phyloP scores from a whole-genome alignment of 129 eudicot genomes.

The Saussurea involucrata region DNA sequence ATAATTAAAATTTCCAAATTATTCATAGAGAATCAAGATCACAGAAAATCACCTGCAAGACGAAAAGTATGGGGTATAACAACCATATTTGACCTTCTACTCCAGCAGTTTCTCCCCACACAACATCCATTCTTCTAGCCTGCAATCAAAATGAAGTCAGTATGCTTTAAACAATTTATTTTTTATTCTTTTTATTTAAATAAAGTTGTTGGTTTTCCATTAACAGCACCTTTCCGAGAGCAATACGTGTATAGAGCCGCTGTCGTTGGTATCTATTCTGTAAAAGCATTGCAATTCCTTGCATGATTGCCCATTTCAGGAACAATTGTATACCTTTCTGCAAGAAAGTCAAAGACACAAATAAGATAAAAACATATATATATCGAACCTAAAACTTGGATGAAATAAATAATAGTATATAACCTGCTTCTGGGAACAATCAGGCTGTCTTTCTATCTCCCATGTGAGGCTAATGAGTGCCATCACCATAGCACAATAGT shows the following conservation, averaged over 20 bases:
- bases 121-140: slow-evolving; percentile 99
- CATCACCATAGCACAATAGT: slow-evolving; percentile 93
- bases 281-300: slow-evolving; percentile 94
- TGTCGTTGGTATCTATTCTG: slow-evolving; percentile 95
- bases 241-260: slow-evolving; percentile 92
- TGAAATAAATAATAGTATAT: background rate
- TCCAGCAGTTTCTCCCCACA: slow-evolving; percentile 99
- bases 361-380: background rate
- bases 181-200: no score
- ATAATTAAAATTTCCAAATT: background rate
- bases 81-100: slow-evolving; percentile 85
- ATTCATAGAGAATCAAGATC: background rate
- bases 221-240: slow-evolving; percentile 77
- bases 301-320: slow-evolving; percentile 92
- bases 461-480: slow-evolving; percentile 97
- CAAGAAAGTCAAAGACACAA: slow-evolving; percentile 11
- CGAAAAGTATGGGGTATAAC: slow-evolving; percentile 72
- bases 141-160: slow-evolving; percentile 30
- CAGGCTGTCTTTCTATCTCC: slow-evolving; percentile 88
- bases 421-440: slow-evolving; percentile 85
- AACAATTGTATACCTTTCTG: slow-evolving; percentile 88
- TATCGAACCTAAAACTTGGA: background rate
- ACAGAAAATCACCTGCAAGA: slow-evolving; percentile 64
- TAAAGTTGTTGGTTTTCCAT: background rate
- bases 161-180: background rate